These are phyloP conservation scores for Dioszegia hungarica DNA, from an alignment of 768 basidiomycete species.

Conservation along the genomic window DNA sequence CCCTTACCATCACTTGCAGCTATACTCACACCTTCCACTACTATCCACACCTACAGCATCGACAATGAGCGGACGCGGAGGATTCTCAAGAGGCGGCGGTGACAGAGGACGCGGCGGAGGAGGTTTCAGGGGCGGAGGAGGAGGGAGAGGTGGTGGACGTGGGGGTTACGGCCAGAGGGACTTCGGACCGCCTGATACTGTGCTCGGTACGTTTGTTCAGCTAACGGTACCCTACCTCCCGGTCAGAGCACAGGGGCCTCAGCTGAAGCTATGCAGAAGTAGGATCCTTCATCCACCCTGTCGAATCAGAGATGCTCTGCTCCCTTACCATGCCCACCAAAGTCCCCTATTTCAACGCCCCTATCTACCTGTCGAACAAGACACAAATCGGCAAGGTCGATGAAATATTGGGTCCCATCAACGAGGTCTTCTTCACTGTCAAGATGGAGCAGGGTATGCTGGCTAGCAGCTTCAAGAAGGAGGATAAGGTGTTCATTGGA, in stretches of 20 bases:
- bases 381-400: conserved; percentile 94
- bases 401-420: conserved; percentile 98
- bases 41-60: not conserved
- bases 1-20: not conserved
- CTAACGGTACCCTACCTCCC: not conserved
- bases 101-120: conserved; percentile 31
- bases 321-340: conserved; percentile 75
- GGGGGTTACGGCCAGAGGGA: conserved; percentile 49
- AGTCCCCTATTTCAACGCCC: conserved; percentile 98
- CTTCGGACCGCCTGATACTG: conserved; percentile 53
- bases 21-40: not conserved
- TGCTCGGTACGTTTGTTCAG: conserved; percentile 48
- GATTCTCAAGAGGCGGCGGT: conserved; percentile 41
- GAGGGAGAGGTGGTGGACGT: conserved; percentile 46
- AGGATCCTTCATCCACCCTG: conserved; percentile 86
- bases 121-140: conserved; percentile 28
- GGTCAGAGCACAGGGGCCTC: not conserved
- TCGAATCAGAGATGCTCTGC: conserved; percentile 98
- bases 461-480: conserved; percentile 90
- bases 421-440: conserved; percentile 94
- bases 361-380: conserved; percentile 95
- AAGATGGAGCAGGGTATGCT: conserved; percentile 97
- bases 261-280: conserved; percentile 60
- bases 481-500: conserved; percentile 95
- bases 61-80: conserved; percentile 39